Evolutionary conservation across 306 rosid genomes (phyloP).

Genomic region (Vigna mungo): DNA sequence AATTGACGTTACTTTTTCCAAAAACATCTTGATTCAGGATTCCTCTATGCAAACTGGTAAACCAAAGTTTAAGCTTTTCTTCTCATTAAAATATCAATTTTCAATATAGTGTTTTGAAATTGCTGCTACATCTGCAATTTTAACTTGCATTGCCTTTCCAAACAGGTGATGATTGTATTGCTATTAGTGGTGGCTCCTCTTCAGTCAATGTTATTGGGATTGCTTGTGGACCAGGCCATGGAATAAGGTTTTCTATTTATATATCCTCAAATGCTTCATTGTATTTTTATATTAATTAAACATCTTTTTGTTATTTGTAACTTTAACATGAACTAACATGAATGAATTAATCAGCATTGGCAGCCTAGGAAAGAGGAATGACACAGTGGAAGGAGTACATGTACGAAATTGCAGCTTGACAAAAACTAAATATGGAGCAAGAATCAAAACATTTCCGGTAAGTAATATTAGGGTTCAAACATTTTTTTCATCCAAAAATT

Average conservation of each 20-base stretch:
- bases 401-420: constrained; percentile 42
- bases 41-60: constrained; percentile 49
- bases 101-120: background rate
- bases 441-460: background rate
- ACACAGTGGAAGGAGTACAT: constrained; percentile 42
- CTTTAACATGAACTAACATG: too few species aligned
- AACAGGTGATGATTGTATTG: background rate
- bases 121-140: too few species aligned
- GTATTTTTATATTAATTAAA: too few species aligned
- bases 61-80: background rate
- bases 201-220: constrained; percentile 41
- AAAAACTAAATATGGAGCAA: background rate
- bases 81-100: background rate
- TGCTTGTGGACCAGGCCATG: constrained; percentile 63
- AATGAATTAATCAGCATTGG: constrained; percentile 45
- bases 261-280: too few species aligned
- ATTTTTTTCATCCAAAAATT: too few species aligned
- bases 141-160: background rate
- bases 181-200: constrained; percentile 7
- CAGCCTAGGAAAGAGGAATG: constrained; percentile 43
- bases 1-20: constrained; percentile 23
- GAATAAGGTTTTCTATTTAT: constrained; percentile 52
- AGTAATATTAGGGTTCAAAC: background rate
- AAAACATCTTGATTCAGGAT: constrained; percentile 32
- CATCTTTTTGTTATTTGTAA: background rate